Base-by-base conservation (phyloP, 2,329 filamentous ascomycete genomes). In the Pseudogymnoascus sp. region DNA sequence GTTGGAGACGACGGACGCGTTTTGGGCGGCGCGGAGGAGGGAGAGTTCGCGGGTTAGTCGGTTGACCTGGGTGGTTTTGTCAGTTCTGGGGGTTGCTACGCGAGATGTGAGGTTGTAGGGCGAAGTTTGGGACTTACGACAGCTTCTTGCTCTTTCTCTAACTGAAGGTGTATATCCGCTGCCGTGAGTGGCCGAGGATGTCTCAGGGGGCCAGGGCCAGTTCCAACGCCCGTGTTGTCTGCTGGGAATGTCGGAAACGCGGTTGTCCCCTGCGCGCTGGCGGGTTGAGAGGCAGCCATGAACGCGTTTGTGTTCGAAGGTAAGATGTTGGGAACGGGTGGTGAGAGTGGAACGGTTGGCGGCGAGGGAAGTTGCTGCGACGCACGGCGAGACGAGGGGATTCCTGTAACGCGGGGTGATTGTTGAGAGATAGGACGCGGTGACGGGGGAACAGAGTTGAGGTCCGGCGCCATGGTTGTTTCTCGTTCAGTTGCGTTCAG, bases 61-160 rank as follows among this genome's bases (percentile, higher is more conserved):
- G 77, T 97, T 97, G 64, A 97, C 90, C 91, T 93, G 71, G 45
- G 12, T 9, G 49, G 14, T 14, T 1, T 25, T 25, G 58, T 60
- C 5, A 38, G 58, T 38, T 28, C 33, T 1, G 2, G 42, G 28
- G 5, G 5, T 58, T 67, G 61, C 67, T 63, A 52, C 8, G 4
- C 36, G 6, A 2, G 19, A 9, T 16, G 14, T 39, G 28, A 16
- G 12, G 62, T 60, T 60, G 63, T 14, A 5, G 16, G 9, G 16
- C 6, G 23, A 28, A 9, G n/a, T 55, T 39, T 33, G 22, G 36
- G 36, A 77, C 85, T 66, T 81, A 94, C 92, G 70, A 97, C 88
- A 36, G 92, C 90, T 75, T 97, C 93, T 70, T 97, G 92, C 73
- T 97, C 93, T 75, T 95, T 94, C 76, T 97, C 93, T 25, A 97